Evolutionary conservation across 208 protist species (phyloP).

Genomic region (Herpetomonas samuelpessoai): DNA sequence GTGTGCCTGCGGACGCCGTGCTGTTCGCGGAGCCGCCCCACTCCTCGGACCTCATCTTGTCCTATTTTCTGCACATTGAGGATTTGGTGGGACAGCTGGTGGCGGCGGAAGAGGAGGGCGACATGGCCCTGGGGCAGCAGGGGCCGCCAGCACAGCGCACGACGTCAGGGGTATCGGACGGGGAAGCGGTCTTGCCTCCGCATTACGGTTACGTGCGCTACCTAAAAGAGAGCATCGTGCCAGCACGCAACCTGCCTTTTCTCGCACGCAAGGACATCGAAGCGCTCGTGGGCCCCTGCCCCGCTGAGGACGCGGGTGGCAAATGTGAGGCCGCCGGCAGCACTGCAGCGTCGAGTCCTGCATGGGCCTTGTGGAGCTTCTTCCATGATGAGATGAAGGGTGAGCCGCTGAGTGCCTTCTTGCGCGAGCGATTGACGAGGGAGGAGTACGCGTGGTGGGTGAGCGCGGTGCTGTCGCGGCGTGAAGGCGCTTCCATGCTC

Average conservation of each 20-base stretch:
- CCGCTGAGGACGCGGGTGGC: not conserved
- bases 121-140: too few species aligned
- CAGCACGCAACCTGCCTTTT: constrained; percentile 72
- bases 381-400: constrained; percentile 63
- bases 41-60: constrained; percentile 41
- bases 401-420: constrained; percentile 47
- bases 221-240: constrained; percentile 66
- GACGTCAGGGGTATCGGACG: too few species aligned
- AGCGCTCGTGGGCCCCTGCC: constrained; percentile 15
- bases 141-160: too few species aligned
- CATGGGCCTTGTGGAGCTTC: constrained; percentile 54
- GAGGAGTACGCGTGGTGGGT: constrained; percentile 77
- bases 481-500: constrained; percentile 51
- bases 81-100: constrained; percentile 74
- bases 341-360: constrained; percentile 26
- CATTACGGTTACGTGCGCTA: constrained; percentile 75
- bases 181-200: too few species aligned
- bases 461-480: constrained; percentile 73
- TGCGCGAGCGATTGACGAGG: constrained; percentile 36
- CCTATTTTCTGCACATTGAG: constrained; percentile 76
- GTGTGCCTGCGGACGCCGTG: constrained; percentile 61
- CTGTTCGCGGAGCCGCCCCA: constrained; percentile 67
- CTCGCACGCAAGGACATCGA: constrained; percentile 31
- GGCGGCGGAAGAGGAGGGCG: constrained; percentile 30
- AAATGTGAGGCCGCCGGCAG: not conserved